Base-by-base conservation (phyloP, 2,329 filamentous ascomycete genomes). In the Sclerotinia subarctica region DNA sequence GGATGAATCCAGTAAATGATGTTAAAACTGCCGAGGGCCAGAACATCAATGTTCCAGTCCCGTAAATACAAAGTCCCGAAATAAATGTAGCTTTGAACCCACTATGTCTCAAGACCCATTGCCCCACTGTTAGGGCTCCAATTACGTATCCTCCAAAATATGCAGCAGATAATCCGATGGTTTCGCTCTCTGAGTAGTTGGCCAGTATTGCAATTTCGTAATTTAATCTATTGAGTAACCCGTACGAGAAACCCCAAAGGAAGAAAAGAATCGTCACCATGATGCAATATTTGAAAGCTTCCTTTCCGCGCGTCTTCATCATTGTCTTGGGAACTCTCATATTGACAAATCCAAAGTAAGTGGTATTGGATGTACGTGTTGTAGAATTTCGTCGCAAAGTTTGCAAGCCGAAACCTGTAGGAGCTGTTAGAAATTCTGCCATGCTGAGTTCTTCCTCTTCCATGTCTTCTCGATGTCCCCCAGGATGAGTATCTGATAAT, bases 161-260 rank as follows among this genome's bases (percentile, higher is more conserved):
- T 6, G 88, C 84, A 68, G 85, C 87, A 29, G 89, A 90, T 51
- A 93, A 83, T 1, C 88, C 88, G 3, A 92, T 80, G 0, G 85
- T 88, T 77, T 93, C 84, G 8, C 85, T 83, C 0, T 82, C 78
- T 0, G 82, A 85, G 82, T 75, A 68, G 3, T 90, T 89, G 29
- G 84, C 74, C 7, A 92, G 84, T 17, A 79, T 76, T 47, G 89
- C 86, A 64, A 93, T 88, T 32, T 87, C 87, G 26, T 84, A 84
- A 76, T 96, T 96, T 38, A 97, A 84, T 0, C 89, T 90, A 74
- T 95, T 93, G 7, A 97, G 82, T 2, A 97, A 84, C 0, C 94
- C 94, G 73, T 97, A 97, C 0, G 93, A 93, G 68, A 97, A 90
- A 0, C 94, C 94, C 93, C 93, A 96, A 3, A 97, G 81, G 71